Base-by-base conservation (phyloP, 352 stramenopile species). In the Globisporangium viniferum region DNA sequence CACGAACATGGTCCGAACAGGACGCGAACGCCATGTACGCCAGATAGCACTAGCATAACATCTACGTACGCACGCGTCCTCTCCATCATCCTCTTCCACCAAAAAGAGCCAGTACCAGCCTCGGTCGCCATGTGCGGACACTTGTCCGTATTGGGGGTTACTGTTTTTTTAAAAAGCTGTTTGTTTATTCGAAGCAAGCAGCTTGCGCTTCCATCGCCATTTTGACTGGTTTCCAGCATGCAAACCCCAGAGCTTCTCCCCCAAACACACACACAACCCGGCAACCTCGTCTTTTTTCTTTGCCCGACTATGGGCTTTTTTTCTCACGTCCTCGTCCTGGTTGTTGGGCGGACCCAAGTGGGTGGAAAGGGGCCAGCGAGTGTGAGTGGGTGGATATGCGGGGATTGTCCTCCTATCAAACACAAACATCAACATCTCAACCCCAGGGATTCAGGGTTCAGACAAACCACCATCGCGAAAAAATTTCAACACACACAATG, bases 401-500 rank as follows among this genome's bases (percentile, higher is more conserved):
- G 53, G 55, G 55, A 61, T 61, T 65, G 60, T 66, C 60, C 60
- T 66, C 46, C 29, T 56, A 29, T 10, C 33, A 33, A 51, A 64
- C 33, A 33, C 58, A 57, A 66, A 66, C n/a, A 55, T 44, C 18
- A n/a, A 51, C 41, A n/a, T 20, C 14, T 54, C 46, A 56, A 22
- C 18, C 22, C 56, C 39, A 46, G 39, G 39, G 39, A 46, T 46
- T 46, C 39, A 46, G 10, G 39, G 39, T 24, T 64, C 59, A 29
- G 24, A 33, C 39, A 22, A 46, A 49, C 41, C 59, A 65, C 27
- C 44, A 29, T 57, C 59, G 59, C 59, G 59, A 65, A 65, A 65
- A 64, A 65, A 65, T 46, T 57, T 57, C 20, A 24, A 24, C 24
- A 24, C 24, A 14, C 27, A 6, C n/a, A 44, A 33, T 58, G 20